phyloP scores from a whole-genome alignment of 768 basidiomycete species.

The Tricholoma flavovirens region DNA sequence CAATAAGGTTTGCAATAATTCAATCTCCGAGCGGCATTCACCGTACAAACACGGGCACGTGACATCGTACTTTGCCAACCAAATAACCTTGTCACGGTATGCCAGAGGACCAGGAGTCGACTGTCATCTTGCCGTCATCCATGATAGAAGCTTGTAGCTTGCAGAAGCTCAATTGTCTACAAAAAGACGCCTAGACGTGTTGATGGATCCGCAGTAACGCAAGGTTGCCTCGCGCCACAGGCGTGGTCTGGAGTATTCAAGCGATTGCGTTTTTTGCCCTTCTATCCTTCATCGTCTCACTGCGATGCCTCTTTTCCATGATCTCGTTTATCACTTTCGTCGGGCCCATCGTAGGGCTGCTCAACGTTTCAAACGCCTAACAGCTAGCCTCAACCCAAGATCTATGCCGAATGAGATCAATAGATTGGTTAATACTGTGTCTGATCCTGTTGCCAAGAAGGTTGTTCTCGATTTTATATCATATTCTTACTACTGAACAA shows the following conservation, averaged over 20 bases:
- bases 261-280: background rate
- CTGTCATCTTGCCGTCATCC: background rate
- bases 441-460: constrained; percentile 53
- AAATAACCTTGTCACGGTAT: background rate
- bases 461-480: constrained; percentile 25
- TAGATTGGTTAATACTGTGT: constrained; percentile 55
- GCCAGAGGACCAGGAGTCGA: background rate
- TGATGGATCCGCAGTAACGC: background rate
- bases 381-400: constrained; percentile 49
- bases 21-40: constrained; percentile 30
- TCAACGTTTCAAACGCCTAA: constrained; percentile 37
- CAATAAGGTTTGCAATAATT: constrained; percentile 38
- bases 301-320: constrained; percentile 33
- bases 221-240: background rate
- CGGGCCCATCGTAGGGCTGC: constrained; percentile 21
- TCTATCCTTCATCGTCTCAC: constrained; percentile 1
- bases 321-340: constrained; percentile 30
- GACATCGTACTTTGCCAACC: background rate
- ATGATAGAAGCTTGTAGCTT: background rate
- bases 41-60: constrained; percentile 13
- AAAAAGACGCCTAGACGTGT: constrained; percentile 3
- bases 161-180: background rate
- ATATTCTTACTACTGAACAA: constrained; percentile 8
- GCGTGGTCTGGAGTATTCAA: background rate
- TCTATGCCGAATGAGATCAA: constrained; percentile 66